Evolutionary conservation across 2,329 filamentous ascomycete genomes (phyloP).

Genomic region (Colletotrichum magnum): DNA sequence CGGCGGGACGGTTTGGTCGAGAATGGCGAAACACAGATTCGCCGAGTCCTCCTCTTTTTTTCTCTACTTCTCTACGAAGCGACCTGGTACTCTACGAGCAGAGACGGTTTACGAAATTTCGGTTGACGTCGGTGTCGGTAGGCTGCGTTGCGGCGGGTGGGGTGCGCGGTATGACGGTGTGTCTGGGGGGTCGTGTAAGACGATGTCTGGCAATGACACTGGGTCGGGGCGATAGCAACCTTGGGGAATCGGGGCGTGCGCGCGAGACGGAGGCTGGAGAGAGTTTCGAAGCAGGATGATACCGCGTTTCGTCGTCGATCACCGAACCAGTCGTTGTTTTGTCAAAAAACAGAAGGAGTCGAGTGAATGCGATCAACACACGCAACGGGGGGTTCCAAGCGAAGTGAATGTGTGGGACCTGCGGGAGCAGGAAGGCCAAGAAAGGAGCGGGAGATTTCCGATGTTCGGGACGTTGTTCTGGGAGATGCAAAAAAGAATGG

Average conservation of each 20-base stretch:
- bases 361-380: constrained; percentile 43
- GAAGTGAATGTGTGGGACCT: constrained; percentile 35
- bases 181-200: constrained; percentile 28
- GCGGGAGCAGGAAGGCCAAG: constrained; percentile 29
- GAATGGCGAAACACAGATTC: background rate
- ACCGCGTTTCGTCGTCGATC: constrained; percentile 12
- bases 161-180: constrained; percentile 14
- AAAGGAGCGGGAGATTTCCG: constrained; percentile 35
- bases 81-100: constrained; percentile 1
- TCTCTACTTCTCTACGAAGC: constrained; percentile 6
- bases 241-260: background rate
- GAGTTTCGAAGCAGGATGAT: constrained; percentile 12
- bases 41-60: constrained; percentile 11
- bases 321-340: constrained; percentile 13
- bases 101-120: background rate
- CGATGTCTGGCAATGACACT: constrained; percentile 24
- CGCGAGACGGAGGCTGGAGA: constrained; percentile 10
- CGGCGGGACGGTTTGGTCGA: background rate
- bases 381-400: constrained; percentile 25
- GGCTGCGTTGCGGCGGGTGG: background rate
- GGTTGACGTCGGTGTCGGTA: background rate
- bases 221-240: background rate
- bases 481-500: constrained; percentile 32
- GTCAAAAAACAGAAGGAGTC: constrained; percentile 15
- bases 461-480: constrained; percentile 11